A percentile compares a stretch with the other conserved stretches of the same genome.
Evolutionary conservation across 2,329 filamentous ascomycete genomes (phyloP).

Genomic region (Xylariaceae sp.): DNA sequence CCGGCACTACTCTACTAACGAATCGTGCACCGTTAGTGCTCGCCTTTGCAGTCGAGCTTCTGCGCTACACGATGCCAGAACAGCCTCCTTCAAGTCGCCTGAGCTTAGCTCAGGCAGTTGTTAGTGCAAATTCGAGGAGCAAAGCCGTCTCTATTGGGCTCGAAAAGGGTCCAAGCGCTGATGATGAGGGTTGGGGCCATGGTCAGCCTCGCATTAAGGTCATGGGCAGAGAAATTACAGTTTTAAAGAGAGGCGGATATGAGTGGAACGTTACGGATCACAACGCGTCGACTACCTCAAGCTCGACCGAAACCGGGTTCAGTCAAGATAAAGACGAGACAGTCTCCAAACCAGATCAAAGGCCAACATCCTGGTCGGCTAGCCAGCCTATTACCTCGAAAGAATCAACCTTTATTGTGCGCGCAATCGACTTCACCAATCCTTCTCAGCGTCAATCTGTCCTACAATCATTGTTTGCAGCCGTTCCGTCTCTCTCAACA

Average conservation of each 20-base stretch:
- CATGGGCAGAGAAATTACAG: constrained; percentile 69
- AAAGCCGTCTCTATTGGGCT: constrained; percentile 76
- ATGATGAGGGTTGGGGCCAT: constrained; percentile 69
- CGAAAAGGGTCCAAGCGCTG: constrained; percentile 60
- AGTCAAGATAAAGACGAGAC: constrained; percentile 17
- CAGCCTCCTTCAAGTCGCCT: constrained; percentile 82
- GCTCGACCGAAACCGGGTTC: constrained; percentile 14
- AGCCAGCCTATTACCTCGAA: constrained; percentile 52
- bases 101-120: constrained; percentile 79
- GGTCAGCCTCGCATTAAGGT: constrained; percentile 73
- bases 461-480: constrained; percentile 47
- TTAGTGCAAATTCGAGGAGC: constrained; percentile 74
- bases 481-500: constrained; percentile 48
- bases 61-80: constrained; percentile 80
- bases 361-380: constrained; percentile 45
- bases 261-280: constrained; percentile 42
- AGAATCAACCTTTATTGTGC: constrained; percentile 57
- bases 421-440: constrained; percentile 42
- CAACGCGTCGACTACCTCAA: constrained; percentile 13
- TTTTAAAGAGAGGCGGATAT: constrained; percentile 77
- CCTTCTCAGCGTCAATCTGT: constrained; percentile 40
- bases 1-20: constrained; percentile 59
- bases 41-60: constrained; percentile 41
- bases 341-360: constrained; percentile 15
- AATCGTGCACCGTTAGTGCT: constrained; percentile 81